Evolutionary conservation across 768 basidiomycete species (phyloP).

Genomic region (Mrakia frigida): DNA sequence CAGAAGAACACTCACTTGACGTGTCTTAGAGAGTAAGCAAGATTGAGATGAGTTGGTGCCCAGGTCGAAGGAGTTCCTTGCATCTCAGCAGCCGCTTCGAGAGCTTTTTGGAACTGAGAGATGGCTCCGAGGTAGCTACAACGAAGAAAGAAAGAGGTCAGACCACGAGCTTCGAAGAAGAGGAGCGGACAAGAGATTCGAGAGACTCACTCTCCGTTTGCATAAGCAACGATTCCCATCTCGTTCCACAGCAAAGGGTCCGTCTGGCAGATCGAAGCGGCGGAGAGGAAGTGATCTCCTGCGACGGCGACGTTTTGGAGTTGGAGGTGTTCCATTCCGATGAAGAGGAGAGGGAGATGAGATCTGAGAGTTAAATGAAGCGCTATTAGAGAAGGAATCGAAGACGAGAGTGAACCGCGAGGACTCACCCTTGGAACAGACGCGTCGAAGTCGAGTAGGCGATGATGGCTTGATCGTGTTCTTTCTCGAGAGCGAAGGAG

Average conservation of each 20-base stretch:
- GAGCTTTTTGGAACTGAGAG: conserved; percentile 63
- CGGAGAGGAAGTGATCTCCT: conserved; percentile 79
- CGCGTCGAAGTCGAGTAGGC: conserved; percentile 95
- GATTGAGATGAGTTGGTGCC: conserved; percentile 84
- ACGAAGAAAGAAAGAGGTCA: conserved; percentile 6
- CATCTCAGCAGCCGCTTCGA: conserved; percentile 75
- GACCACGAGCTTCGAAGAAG: not conserved
- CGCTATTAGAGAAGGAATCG: not conserved
- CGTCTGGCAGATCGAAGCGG: conserved; percentile 68
- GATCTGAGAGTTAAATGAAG: conserved; percentile 57
- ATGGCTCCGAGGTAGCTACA: conserved; percentile 67
- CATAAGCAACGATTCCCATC: conserved; percentile 85
- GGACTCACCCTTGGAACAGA: conserved; percentile 78
- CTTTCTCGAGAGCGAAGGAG: conserved; percentile 92
- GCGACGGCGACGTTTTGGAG: conserved; percentile 75
- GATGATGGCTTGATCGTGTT: conserved; percentile 96
- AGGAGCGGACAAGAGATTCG: conserved; percentile 38
- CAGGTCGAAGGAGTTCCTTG: conserved; percentile 80
- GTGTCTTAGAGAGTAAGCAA: conserved; percentile 42
- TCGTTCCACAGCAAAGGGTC: conserved; percentile 91
- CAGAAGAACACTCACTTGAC: conserved; percentile 22
- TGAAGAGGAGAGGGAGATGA: conserved; percentile 87
- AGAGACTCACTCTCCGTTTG: conserved; percentile 62
- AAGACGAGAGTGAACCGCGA: not conserved
- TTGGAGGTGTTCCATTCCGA: conserved; percentile 97